Base-by-base conservation (phyloP, 257 asterid genomes). In the Marsdenia floribunda region DNA sequence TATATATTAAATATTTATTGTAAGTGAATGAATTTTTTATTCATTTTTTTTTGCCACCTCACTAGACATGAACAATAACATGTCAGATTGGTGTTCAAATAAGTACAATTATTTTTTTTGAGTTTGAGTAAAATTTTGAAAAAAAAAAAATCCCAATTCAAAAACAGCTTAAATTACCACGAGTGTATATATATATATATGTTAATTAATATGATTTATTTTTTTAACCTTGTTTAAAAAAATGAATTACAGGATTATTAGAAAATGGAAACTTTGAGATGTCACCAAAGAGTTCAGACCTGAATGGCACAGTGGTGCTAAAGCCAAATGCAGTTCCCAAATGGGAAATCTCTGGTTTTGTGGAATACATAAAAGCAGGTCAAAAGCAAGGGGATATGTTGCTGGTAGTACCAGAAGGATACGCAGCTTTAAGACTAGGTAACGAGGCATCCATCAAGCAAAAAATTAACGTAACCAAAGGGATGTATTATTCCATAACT, bases 341-440 rank as follows among this genome's bases (percentile, higher is more conserved):
- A 8, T 94, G 99, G 97, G 76, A 71, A 63, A 85, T 79, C 5
- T 81, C 90, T 0, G 99, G 99, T n/a, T 90, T 92, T 24, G 96
- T 92, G 0, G 99, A 94, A 87, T 94, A 92, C 92, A 89, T 94
- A 38, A 86, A 86, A 40, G 91, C 97, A 16, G 99, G 99, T n/a
- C 99, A 94, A 73, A 89, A 88, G 79, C 99, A 94, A 67, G 99
- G 99, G 0, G 99, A 94, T 85, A 92, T 94, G 99, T 38, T 94
- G 1, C 86, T 94, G 3, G 91, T 94, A 2, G 99, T 94, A 1
- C 99, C 99, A 0, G 98, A 94, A 78, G 99, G 99, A 3, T 87
- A 78, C 3, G 99, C 99, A 0, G 99, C 99, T 0, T 86, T 94
- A 10, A 83, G 99, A 84, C 87, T 94, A 0, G 97, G 97, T 2